Evolutionary conservation across 2,329 filamentous ascomycete species (phyloP).

Genomic region (Hypoxylon sp.): DNA sequence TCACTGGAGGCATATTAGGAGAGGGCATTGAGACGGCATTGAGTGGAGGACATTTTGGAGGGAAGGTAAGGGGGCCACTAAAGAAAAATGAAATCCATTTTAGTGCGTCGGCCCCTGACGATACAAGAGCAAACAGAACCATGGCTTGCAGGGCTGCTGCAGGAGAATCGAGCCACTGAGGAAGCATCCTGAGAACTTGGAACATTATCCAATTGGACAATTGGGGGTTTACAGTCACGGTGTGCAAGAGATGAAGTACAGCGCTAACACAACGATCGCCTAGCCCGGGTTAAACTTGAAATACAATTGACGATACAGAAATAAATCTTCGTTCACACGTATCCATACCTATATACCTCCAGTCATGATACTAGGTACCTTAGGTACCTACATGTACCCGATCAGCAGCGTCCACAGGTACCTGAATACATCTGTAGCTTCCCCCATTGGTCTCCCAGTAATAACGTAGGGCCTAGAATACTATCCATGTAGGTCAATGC

Average conservation of each 20-base stretch:
- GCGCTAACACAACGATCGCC: slow-evolving; percentile 5
- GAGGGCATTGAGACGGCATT: not conserved
- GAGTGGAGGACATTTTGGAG: not conserved
- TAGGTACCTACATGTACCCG: too few relatives aligned
- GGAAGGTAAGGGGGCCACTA: slow-evolving; percentile 13
- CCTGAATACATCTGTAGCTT: slow-evolving; percentile 3
- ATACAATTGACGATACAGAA: slow-evolving; percentile 4
- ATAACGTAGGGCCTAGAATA: not conserved
- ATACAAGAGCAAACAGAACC: slow-evolving; percentile 26
- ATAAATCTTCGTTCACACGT: not conserved
- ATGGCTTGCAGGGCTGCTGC: slow-evolving; percentile 33
- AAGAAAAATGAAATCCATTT: slow-evolving; percentile 28
- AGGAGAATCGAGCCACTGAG: slow-evolving; percentile 35
- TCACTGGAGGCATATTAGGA: slow-evolving; percentile 9
- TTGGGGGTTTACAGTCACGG: slow-evolving; percentile 6
- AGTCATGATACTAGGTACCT: too few relatives aligned
- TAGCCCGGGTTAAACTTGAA: not conserved
- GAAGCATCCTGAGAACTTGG: slow-evolving; percentile 31
- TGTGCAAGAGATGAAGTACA: slow-evolving; percentile 2
- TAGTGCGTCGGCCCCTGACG: slow-evolving; percentile 34
- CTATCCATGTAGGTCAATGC: slow-evolving; percentile 31
- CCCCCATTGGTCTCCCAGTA: not conserved
- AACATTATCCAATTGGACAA: slow-evolving; percentile 38
- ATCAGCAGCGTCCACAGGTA: too few relatives aligned
- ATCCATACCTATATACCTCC: too few relatives aligned